Evolutionary conservation across 192 early-diverging fungal species (phyloP).

Genomic region (Linnemannia exigua): DNA sequence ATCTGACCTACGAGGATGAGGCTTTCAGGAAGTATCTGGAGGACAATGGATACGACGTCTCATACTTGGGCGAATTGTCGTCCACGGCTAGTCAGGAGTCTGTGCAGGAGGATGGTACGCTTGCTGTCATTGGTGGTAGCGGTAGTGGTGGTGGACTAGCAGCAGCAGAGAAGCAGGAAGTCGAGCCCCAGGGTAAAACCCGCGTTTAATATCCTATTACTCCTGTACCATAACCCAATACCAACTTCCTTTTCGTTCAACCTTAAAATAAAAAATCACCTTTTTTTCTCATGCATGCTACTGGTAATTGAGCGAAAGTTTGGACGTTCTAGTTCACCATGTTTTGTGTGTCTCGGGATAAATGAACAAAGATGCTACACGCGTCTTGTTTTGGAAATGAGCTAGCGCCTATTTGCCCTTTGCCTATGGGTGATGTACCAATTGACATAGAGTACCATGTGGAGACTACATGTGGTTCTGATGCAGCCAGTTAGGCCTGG

Average conservation of each 20-base stretch:
- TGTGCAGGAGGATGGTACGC: not conserved
- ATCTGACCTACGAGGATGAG: slow-evolving; percentile 57
- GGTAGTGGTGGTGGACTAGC: too few relatives aligned
- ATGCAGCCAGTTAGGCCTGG: not conserved
- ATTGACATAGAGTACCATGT: too few relatives aligned
- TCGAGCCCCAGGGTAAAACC: not conserved
- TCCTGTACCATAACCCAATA: not conserved
- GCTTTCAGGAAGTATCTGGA: slow-evolving; percentile 59
- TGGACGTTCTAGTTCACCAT: too few relatives aligned
- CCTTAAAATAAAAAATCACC: not conserved
- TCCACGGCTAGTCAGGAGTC: not conserved
- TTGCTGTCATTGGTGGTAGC: not conserved
- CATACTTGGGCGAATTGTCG: slow-evolving; percentile 3
- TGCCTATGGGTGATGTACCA: too few relatives aligned
- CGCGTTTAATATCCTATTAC: not conserved
- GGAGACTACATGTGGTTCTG: too few relatives aligned
- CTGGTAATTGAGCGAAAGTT: too few relatives aligned
- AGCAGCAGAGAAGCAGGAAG: not conserved
- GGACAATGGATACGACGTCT: slow-evolving; percentile 63
- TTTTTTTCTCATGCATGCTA: not conserved
- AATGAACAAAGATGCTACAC: too few relatives aligned
- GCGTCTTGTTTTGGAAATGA: too few relatives aligned
- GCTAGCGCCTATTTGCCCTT: too few relatives aligned
- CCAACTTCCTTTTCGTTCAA: not conserved
- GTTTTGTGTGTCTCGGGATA: too few relatives aligned